These are phyloP conservation scores for Phytophthora kernoviae DNA, from an alignment of 352 stramenopile genomes.

Conservation along the genomic window DNA sequence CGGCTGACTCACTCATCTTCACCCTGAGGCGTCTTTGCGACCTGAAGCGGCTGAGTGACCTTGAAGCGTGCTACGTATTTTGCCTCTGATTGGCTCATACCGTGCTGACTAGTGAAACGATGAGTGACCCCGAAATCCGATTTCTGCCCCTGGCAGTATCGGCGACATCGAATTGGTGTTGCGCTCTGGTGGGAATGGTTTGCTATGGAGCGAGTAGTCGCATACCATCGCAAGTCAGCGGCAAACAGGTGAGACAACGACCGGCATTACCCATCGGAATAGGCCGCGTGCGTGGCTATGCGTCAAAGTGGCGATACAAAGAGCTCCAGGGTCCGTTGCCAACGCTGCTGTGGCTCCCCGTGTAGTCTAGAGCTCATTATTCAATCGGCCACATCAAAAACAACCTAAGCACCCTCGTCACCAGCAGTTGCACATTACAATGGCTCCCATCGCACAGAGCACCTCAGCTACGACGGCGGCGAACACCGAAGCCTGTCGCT, in stretches of 20 bases:
- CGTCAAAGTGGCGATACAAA: constrained; percentile 1
- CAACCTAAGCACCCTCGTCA: constrained; percentile 3
- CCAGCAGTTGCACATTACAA: not conserved
- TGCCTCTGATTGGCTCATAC: not conserved
- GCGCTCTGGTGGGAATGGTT: not conserved
- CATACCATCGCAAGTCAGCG: not conserved
- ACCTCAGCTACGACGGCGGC: not conserved
- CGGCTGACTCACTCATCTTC: too few species aligned
- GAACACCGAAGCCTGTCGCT: not conserved
- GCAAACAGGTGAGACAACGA: not conserved
- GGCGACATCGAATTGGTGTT: not conserved
- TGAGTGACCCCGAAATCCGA: not conserved
- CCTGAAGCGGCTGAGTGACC: not conserved
- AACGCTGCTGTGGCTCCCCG: not conserved
- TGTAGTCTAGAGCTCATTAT: constrained; percentile 1
- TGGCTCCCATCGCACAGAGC: constrained; percentile 1
- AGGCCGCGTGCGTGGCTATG: constrained; percentile 17
- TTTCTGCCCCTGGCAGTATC: not conserved
- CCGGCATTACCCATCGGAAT: constrained; percentile 10
- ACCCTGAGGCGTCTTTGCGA: constrained; percentile 4
- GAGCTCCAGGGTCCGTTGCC: not conserved
- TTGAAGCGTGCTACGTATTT: not conserved
- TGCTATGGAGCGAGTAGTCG: constrained; percentile 9
- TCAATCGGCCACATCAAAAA: not conserved
- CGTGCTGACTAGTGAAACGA: not conserved